Evolutionary conservation across 2,329 filamentous ascomycete species (phyloP).

Genomic region (Neodidymelliopsis sp.): DNA sequence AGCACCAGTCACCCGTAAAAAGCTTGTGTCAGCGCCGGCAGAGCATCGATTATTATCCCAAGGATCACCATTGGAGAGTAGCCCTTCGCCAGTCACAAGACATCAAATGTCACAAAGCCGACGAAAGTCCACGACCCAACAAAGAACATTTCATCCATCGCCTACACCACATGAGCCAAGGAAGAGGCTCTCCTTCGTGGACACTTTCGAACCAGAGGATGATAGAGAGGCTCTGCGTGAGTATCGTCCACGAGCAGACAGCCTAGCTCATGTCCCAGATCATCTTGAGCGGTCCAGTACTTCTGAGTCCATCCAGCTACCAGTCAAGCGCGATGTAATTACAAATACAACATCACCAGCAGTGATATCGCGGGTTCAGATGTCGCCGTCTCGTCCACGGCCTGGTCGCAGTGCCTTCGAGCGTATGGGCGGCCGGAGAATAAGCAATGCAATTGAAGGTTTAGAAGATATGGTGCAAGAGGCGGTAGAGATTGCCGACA

Average conservation of each 20-base stretch:
- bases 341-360: slow-evolving; percentile 16
- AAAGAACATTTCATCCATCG: background rate
- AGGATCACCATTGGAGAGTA: slow-evolving; percentile 20
- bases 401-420: slow-evolving; percentile 33
- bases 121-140: slow-evolving; percentile 15
- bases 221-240: slow-evolving; percentile 9
- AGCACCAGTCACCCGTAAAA: slow-evolving; percentile 10
- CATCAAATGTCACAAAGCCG: slow-evolving; percentile 23
- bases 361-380: slow-evolving; percentile 27
- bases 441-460: slow-evolving; percentile 47
- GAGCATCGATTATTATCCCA: slow-evolving; percentile 14
- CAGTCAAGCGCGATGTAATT: slow-evolving; percentile 12
- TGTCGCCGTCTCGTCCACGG: slow-evolving; percentile 31
- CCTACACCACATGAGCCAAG: slow-evolving; percentile 18
- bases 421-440: slow-evolving; percentile 21
- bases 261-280: slow-evolving; percentile 32
- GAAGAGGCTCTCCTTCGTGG: slow-evolving; percentile 25
- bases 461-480: slow-evolving; percentile 55
- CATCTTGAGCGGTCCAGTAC: slow-evolving; percentile 32
- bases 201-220: slow-evolving; percentile 14
- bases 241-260: slow-evolving; percentile 21
- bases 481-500: slow-evolving; percentile 48
- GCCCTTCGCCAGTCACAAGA: slow-evolving; percentile 26
- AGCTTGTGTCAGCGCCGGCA: slow-evolving; percentile 10
- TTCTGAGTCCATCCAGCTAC: slow-evolving; percentile 22